phyloP scores from a whole-genome alignment of 2,329 filamentous ascomycete species.

The Calonectria crousiana region DNA sequence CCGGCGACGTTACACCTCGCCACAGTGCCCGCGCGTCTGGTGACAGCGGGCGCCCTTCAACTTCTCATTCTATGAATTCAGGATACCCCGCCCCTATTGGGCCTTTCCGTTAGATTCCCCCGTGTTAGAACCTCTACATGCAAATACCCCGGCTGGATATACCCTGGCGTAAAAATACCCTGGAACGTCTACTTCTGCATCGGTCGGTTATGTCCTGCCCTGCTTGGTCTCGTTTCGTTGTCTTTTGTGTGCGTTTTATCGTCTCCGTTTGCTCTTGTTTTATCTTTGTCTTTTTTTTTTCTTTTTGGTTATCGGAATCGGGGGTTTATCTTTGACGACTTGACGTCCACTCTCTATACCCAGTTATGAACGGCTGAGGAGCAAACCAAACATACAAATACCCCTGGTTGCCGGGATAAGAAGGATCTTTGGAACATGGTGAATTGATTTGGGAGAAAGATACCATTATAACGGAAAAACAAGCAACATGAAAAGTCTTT shows the following conservation, averaged over 20 bases:
- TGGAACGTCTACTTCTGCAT: constrained; percentile 60
- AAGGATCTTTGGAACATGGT: constrained; percentile 41
- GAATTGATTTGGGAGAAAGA: constrained; percentile 43
- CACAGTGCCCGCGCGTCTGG: constrained; percentile 87
- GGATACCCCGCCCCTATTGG: constrained; percentile 95
- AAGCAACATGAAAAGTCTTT: constrained; percentile 36
- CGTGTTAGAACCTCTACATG: constrained; percentile 62
- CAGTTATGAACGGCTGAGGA: constrained; percentile 48
- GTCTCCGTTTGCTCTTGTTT: constrained; percentile 36
- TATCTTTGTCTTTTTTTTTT: constrained; percentile 24
- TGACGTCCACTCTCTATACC: constrained; percentile 52
- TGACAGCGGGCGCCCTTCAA: constrained; percentile 92
- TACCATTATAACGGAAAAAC: constrained; percentile 40
- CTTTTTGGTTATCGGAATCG: constrained; percentile 42
- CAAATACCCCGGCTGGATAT: constrained; percentile 75
- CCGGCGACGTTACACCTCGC: constrained; percentile 86
- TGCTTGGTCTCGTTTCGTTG: constrained; percentile 46
- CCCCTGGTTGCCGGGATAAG: constrained; percentile 45
- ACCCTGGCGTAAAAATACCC: constrained; percentile 73
- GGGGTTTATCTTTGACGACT: constrained; percentile 50
- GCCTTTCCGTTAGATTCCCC: constrained; percentile 83
- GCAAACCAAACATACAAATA: constrained; percentile 50
- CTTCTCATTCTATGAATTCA: constrained; percentile 94
- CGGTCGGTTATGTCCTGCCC: constrained; percentile 58
- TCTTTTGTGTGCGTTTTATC: constrained; percentile 36